Base-by-base conservation (phyloP, 2,329 filamentous ascomycete genomes). In the Aspergillus fijiensis region DNA sequence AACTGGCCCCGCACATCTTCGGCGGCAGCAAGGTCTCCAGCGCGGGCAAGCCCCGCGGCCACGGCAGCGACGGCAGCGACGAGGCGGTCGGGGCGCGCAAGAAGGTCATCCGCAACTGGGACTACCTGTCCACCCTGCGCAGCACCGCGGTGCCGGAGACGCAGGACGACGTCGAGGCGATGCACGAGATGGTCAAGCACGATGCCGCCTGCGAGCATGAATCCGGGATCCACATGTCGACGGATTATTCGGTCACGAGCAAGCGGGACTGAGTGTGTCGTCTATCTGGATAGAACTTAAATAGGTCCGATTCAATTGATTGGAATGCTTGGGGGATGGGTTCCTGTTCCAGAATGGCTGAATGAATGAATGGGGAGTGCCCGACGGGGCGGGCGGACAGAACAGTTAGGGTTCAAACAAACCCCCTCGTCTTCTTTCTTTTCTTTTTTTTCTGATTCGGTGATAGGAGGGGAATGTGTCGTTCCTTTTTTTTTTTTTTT, bases 71-170 rank as follows among this genome's bases (percentile, higher is more conserved):
- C 7, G 57, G 45, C 31, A 62, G 57, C 49, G 59, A 60, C 14
- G 27, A 29, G 27, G n/a, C 31, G 2, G 11, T 62, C 7, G 49
- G 49, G 0, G 29, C 45, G 6, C 42, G 31, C 49, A 60, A 35
- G 59, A 54, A 60, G 55, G 52, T 55, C 5, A 58, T 60, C 14
- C 49, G 45, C 21, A 60, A 58, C 59, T 60, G 60, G 60, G 58
- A 62, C 35, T 51, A 62, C 12, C 53, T 62, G 9, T 60, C 52
- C 0, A 62, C 60, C 1, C 11, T 60, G 5, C 33, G 51, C 5
- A 47, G 33, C 21, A 51, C 57, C 16, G 10, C 39, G 5, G 52
- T 19, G n/a, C n/a, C n/a, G 16, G 52, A 48, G 39, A 55, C 10
- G 16, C 9, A 19, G n/a, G 31, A 55, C 25, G 52, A 55, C 25